A percentile compares a stretch with the other conserved stretches of the same genome.
These are phyloP conservation scores for Cladorrhinum sp. DNA, from an alignment of 2,329 filamentous ascomycete genomes.

Conservation along the genomic window DNA sequence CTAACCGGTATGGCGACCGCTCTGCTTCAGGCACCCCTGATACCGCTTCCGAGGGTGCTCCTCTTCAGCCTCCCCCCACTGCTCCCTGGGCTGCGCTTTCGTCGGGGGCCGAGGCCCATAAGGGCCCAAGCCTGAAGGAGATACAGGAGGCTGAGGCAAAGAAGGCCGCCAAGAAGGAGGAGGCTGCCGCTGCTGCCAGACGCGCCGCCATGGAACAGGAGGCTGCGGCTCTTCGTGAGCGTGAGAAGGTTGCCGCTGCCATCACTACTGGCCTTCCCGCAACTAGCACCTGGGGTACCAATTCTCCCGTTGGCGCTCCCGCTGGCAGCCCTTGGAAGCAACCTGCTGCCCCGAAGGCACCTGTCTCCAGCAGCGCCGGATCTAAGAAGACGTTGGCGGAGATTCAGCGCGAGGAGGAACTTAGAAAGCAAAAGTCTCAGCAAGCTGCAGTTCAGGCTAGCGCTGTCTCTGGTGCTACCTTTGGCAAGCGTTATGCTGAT, in stretches of 20 bases:
- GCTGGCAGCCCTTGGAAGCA: slow-evolving; percentile 65
- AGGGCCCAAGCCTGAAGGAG: slow-evolving; percentile 88
- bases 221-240: slow-evolving; percentile 56
- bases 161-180: slow-evolving; percentile 86
- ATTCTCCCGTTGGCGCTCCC: slow-evolving; percentile 63
- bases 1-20: slow-evolving; percentile 62
- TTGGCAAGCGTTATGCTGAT: slow-evolving; percentile 89
- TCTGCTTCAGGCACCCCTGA: slow-evolving; percentile 79
- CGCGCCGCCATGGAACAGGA: slow-evolving; percentile 81
- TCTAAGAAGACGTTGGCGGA: slow-evolving; percentile 88
- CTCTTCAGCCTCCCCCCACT: slow-evolving; percentile 61
- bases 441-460: slow-evolving; percentile 49
- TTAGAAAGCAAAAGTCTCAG: slow-evolving; percentile 73
- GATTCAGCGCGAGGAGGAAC: slow-evolving; percentile 95
- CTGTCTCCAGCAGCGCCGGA: slow-evolving; percentile 34
- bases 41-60: slow-evolving; percentile 37
- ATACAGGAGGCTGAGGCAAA: slow-evolving; percentile 95
- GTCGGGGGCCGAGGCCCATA: slow-evolving; percentile 63
- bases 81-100: slow-evolving; percentile 94
- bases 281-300: slow-evolving; percentile 83
- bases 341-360: slow-evolving; percentile 48
- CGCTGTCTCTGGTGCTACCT: slow-evolving; percentile 44
- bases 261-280: slow-evolving; percentile 74
- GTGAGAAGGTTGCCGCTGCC: slow-evolving; percentile 58
- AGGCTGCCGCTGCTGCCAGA: slow-evolving; percentile 72